Evolutionary conservation across 192 early-diverging fungal genomes (phyloP), one percentile per base, ranked within the genome.

Genomic region (Mortierella alpina): DNA sequence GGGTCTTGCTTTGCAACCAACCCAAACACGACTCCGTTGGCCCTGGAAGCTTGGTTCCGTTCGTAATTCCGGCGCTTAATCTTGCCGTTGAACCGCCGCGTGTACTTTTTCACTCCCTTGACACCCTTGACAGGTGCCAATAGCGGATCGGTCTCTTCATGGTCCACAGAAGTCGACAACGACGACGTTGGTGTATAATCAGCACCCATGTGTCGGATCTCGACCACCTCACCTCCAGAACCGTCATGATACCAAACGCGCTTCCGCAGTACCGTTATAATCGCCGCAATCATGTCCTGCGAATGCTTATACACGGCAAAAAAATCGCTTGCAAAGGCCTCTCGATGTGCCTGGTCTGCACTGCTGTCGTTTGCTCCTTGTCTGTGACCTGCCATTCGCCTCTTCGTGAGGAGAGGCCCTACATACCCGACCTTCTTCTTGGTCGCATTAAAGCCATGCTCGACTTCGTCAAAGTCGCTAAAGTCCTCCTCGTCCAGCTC

Each of bases 101-200:
- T 70, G 50, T 77, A 77, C 44, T 77, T 77, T 15, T 70, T 65
- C 20, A 77, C 75, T 4, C 75, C 75, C 48, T 62, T 68, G 52
- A 75, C 66, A 22, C 59, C 40, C 7, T 51, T 51, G 23, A 75
- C 17, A 1, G 56, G 39, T 12, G 7, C 17, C 20, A 55, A 4
- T 6, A 46, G 10, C 4, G 41, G 20, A 31, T 13, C 56, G 18
- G 1, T 45, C 7, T 63, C 46, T 6, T 18, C 63, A 10, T n/a
- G 49, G 14, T 31, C 31, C 31, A 31, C 1, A 31, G 1, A 2
- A 31, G 31, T 2, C 31, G 31, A 31, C 31, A 3, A 31, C 22
- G 22, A 10, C 22, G 47, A 31, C 18, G 23, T 44, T 41, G 10
- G 48, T 6, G 40, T 48, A 14, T 49, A 51, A 15, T 75, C 65